Evolutionary conservation across 2,329 filamentous ascomycete genomes (phyloP), one percentile per base, ranked within the genome.

Genomic region (Cordyceps cateniannulata): DNA sequence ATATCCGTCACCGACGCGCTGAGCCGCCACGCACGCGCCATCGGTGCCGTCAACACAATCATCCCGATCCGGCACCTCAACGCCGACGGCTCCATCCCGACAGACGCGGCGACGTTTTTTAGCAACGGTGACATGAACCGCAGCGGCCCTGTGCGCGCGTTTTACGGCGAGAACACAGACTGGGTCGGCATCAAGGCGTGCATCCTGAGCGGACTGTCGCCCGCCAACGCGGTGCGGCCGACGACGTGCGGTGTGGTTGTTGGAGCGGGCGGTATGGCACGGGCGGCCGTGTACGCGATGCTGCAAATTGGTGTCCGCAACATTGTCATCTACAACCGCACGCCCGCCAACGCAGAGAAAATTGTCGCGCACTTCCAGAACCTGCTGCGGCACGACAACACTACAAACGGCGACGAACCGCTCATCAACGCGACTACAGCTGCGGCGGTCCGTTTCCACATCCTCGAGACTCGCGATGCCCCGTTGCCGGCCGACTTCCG

Each of bases 111-210:
- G 1, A 72, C 84, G 9, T 72, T 80, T 20, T 78, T 79, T 62
- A 73, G 75, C n/a, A 79, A 83, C 62, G 73, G 75, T 18, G 79
- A 83, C 62, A 65, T 72, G 32, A 87, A 87, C 63, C 80, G 84
- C 48, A 80, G 85, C 1, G 88, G 89, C 0, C 82, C 85, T 0
- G 83, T 91, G 7, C 82, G 83, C 63, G 87, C 86, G 0, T 77
- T 92, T 0, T 90, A 91, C 64, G 90, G 89, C 1, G 88, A 92
- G 62, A 93, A 93, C 62, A 92, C 89, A 0, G 89, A 93, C 70
- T 93, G 89, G 86, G 88, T 91, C 38, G 89, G 89, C 5, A 89
- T 93, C 47, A 79, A 87, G 58, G 88, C 87, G 3, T 91, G 88
- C 68, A 83, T 93, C 47, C 81, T 86, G 6, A 80, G 88, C 35